These are phyloP conservation scores for Monilinia laxa DNA, from an alignment of 2,329 filamentous ascomycete genomes.

Conservation along the genomic window DNA sequence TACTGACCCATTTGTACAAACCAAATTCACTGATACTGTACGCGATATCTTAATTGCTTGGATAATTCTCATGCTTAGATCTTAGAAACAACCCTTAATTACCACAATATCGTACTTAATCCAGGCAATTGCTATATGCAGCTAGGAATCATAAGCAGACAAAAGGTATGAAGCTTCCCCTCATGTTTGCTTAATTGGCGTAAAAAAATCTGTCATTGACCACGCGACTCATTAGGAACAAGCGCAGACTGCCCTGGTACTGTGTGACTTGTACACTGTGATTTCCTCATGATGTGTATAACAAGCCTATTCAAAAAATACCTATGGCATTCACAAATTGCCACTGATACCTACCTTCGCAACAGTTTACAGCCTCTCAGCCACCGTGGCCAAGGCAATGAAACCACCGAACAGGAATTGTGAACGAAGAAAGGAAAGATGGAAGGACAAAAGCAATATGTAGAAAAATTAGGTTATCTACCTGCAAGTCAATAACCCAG, in stretches of 20 bases:
- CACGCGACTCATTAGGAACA: not conserved
- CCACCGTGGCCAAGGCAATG: not conserved
- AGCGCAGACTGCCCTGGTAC: not conserved
- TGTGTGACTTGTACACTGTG: not conserved
- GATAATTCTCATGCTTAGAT: not conserved
- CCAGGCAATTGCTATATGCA: not conserved
- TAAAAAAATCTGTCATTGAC: not conserved
- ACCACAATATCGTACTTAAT: not conserved
- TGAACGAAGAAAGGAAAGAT: not conserved
- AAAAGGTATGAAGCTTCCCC: not conserved
- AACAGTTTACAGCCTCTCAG: not conserved
- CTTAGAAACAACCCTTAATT: not conserved
- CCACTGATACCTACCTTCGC: not conserved
- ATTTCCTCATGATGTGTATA: not conserved
- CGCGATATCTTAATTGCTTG: too few species aligned
- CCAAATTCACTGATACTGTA: too few species aligned
- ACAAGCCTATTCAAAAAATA: not conserved
- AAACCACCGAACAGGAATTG: not conserved
- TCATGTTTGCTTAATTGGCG: not conserved
- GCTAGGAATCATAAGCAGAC: not conserved
- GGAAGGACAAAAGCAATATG: not conserved
- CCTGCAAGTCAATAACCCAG: not conserved
- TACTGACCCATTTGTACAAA: too few species aligned
- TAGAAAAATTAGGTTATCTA: not conserved
- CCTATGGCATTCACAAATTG: not conserved